A percentile compares a stretch with the other conserved stretches of the same genome.
Evolutionary conservation across 495 filamentous ascomycete species (phyloP).

Genomic region (Daldinia loculata): DNA sequence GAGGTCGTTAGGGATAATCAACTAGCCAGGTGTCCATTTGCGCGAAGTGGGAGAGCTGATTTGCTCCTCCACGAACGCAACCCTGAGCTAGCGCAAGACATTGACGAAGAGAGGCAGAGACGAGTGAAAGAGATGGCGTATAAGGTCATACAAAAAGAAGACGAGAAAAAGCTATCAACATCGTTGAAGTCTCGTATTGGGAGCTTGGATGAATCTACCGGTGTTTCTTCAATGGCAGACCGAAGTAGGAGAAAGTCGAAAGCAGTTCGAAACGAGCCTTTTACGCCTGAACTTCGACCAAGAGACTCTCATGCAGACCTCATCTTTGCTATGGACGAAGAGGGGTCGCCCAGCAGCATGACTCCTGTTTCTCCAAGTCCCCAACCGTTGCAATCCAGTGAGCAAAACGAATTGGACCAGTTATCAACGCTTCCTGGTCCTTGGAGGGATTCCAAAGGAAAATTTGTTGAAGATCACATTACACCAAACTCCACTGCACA

Average conservation of each 20-base stretch:
- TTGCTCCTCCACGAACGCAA: conserved; percentile 74
- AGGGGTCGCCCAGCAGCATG: conserved; percentile 46
- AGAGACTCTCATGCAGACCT: conserved; percentile 75
- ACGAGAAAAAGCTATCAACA: conserved; percentile 63
- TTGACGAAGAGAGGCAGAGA: conserved; percentile 60
- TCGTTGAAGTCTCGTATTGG: conserved; percentile 58
- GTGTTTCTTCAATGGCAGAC: conserved; percentile 62
- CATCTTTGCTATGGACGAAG: conserved; percentile 97
- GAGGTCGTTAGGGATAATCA: conserved; percentile 83
- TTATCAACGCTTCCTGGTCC: conserved; percentile 29
- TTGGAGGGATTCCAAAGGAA: conserved; percentile 50
- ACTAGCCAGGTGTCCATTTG: conserved; percentile 74
- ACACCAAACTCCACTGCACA: conserved; percentile 15
- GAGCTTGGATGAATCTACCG: conserved; percentile 63
- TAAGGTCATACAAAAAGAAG: conserved; percentile 65
- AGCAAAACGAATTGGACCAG: conserved; percentile 34
- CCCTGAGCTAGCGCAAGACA: conserved; percentile 64
- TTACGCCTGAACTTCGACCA: conserved; percentile 69
- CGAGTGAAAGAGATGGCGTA: conserved; percentile 63
- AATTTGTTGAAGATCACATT: conserved; percentile 41
- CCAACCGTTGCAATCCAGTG: background rate
- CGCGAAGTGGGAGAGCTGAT: conserved; percentile 76
- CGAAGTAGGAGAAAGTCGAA: conserved; percentile 61
- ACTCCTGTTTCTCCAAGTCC: conserved; percentile 33
- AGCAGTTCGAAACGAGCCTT: conserved; percentile 55